phyloP scores from a whole-genome alignment of 2,329 filamentous ascomycete species.

The Fusarium sp. region DNA sequence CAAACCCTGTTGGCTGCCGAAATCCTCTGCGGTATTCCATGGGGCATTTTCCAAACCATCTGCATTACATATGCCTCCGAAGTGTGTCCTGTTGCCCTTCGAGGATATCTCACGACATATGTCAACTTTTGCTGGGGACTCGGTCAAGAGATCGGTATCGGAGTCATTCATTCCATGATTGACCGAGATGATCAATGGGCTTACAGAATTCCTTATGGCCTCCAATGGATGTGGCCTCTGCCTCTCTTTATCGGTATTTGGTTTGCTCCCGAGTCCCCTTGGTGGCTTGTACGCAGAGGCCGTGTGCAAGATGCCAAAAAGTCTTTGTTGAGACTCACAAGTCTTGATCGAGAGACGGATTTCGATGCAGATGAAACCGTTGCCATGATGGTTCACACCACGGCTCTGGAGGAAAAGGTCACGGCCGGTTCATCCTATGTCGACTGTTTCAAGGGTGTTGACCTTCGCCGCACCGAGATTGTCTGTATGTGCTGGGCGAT shows the following conservation, averaged over 20 bases:
- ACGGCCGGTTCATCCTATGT: slow-evolving; percentile 79
- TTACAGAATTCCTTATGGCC: slow-evolving; percentile 76
- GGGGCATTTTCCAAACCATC: slow-evolving; percentile 42
- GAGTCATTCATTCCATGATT: slow-evolving; percentile 77
- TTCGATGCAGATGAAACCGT: slow-evolving; percentile 88
- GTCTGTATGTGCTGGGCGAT: slow-evolving; percentile 74
- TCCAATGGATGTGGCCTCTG: slow-evolving; percentile 84
- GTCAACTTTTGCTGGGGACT: slow-evolving; percentile 84
- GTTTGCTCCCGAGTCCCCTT: slow-evolving; percentile 78
- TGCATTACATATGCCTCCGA: slow-evolving; percentile 62
- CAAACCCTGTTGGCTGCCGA: slow-evolving; percentile 38
- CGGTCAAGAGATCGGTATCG: slow-evolving; percentile 79
- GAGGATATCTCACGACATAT: slow-evolving; percentile 79
- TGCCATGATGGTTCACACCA: slow-evolving; percentile 93
- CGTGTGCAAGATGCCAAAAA: slow-evolving; percentile 74
- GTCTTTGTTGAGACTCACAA: slow-evolving; percentile 74
- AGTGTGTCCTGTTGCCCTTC: slow-evolving; percentile 78
- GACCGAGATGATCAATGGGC: slow-evolving; percentile 75
- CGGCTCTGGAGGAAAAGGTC: slow-evolving; percentile 80
- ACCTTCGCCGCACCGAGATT: slow-evolving; percentile 81
- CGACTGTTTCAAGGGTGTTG: slow-evolving; percentile 86
- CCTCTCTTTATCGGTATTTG: slow-evolving; percentile 74
- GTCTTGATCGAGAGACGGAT: slow-evolving; percentile 70
- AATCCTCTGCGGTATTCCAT: slow-evolving; percentile 37
- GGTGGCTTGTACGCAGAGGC: slow-evolving; percentile 79